Percentiles rank a stretch among this genome's conserved stretches.
Conservation (phyloP, 345 rosid species). For the Theobroma cacao region DNA sequence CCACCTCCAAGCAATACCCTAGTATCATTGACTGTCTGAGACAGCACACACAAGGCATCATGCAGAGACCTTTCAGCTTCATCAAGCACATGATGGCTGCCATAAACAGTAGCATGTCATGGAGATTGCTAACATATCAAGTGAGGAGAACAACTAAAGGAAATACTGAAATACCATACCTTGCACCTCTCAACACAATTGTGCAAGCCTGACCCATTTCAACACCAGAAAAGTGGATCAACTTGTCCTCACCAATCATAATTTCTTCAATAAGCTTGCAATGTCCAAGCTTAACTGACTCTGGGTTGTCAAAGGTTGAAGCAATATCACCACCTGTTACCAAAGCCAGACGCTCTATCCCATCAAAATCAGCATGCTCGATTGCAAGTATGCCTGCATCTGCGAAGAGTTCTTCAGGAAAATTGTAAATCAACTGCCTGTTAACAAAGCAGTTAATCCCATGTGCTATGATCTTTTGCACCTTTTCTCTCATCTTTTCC, state of each 20-base stretch:
- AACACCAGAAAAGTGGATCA: slow-evolving; percentile 96
- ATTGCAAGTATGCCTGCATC: slow-evolving; percentile 97
- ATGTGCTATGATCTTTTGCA: slow-evolving; percentile 85
- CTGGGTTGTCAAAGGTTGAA: slow-evolving; percentile 96
- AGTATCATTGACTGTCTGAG: slow-evolving; percentile 90
- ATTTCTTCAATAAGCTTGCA: slow-evolving; percentile 96
- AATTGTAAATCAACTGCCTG: slow-evolving; percentile 96
- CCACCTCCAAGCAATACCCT: slow-evolving; percentile 97
- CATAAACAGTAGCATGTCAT: neutral
- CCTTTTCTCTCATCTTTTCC: slow-evolving; percentile 97
- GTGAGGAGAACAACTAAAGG: neutral
- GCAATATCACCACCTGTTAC: slow-evolving; percentile 99
- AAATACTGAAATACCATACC: slow-evolving; percentile 34
- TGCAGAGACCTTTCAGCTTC: slow-evolving; percentile 99
- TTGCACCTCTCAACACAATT: slow-evolving; percentile 90
- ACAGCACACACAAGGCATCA: slow-evolving; percentile 93
- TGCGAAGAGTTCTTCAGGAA: slow-evolving; percentile 96
- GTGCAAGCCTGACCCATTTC: slow-evolving; percentile 98
- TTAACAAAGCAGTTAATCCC: slow-evolving; percentile 98
- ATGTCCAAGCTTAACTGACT: slow-evolving; percentile 94
- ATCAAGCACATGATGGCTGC: slow-evolving; percentile 93
- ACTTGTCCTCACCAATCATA: slow-evolving; percentile 98
- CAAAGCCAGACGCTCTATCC: slow-evolving; percentile 87
- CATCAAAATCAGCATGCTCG: slow-evolving; percentile 99
- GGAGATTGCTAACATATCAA: neutral